Base-by-base conservation (phyloP, 805 yeast genomes). In the Metschnikowia drakensbergensis region DNA sequence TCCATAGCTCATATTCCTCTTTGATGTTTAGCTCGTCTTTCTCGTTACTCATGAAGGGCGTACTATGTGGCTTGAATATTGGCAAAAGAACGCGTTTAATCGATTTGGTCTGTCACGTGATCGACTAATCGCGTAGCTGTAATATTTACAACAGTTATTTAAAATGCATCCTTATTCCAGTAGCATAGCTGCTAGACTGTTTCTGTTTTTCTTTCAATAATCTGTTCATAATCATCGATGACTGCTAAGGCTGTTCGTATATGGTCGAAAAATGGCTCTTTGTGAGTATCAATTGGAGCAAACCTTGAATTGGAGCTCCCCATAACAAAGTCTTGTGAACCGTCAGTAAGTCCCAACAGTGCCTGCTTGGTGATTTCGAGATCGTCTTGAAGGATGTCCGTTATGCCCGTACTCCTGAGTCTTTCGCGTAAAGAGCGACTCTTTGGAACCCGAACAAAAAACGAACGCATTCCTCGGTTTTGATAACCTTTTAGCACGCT, bases 1-100 rank as follows among this genome's bases (percentile, higher is more conserved):
- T 76, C 96, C 96, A 87, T 53, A 86, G 64, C 51, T 84, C 82
- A 61, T 87, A 86, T 62, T 87, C 95, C 55, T 80, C 83, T 51
- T 79, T 69, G 46, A 80, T 76, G 10, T 80, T 49, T 22, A 42
- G 28, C 13, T 44, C 58, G 25, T 50, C 46, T n/a, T 49, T 47
- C 3, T 41, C 45, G 17, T 49, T 49, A 25, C 33, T 35, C 57
- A 54, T 54, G 13, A 17, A 47, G n/a, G 13, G 10, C 29, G 42
- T 31, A 17, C 17, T 28, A 34, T 13, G 13, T 26, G 25, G 10
- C 11, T 13, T 30, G 29, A 33, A 34, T 11, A 37, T 28, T 13
- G 32, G 32, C 9, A 27, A 40, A 25, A 23, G 34, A 30, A 40
- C 43, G 43, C 43, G 43, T 40, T 25, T 25, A 35, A 4, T 25